phyloP scores from a whole-genome alignment of 2,329 filamentous ascomycete species.

The Colletotrichum caudatum region DNA sequence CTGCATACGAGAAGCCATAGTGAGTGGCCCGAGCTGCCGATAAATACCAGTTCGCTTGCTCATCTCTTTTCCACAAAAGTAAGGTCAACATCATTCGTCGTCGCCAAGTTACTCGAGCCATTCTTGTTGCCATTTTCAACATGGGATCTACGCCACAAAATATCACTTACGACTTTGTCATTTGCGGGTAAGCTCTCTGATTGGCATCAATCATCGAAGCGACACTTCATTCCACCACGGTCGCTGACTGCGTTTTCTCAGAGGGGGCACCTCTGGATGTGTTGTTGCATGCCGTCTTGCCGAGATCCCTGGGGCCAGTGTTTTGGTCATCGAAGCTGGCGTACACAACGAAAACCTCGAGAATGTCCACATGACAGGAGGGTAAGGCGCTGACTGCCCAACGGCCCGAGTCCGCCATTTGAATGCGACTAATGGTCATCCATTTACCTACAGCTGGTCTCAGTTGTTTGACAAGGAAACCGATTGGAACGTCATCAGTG shows the following conservation, averaged over 20 bases:
- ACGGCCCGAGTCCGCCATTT: too few relatives aligned
- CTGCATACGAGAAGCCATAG: constrained; percentile 25
- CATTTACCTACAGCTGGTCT: constrained; percentile 12
- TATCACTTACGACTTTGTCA: constrained; percentile 33
- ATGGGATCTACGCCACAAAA: constrained; percentile 32
- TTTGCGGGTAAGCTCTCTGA: constrained; percentile 28
- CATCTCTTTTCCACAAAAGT: neutral
- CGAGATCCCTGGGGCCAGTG: constrained; percentile 48
- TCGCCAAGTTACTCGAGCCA: neutral
- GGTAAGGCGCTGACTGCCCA: constrained; percentile 47
- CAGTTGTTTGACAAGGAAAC: constrained; percentile 55
- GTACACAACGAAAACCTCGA: constrained; percentile 58
- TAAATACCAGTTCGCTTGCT: neutral
- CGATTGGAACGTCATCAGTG: constrained; percentile 64
- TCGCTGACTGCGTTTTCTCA: constrained; percentile 39
- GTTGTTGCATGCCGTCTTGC: constrained; percentile 54
- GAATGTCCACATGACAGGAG: constrained; percentile 64
- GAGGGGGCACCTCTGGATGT: constrained; percentile 53
- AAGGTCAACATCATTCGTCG: neutral
- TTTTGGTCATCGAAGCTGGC: constrained; percentile 55
- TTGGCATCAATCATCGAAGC: neutral
- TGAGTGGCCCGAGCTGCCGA: neutral
- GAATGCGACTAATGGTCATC: neutral
- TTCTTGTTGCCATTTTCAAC: neutral
- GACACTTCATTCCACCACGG: neutral